These are phyloP conservation scores for Boehmeria nivea DNA, from an alignment of 306 rosid genomes.

Conservation along the genomic window DNA sequence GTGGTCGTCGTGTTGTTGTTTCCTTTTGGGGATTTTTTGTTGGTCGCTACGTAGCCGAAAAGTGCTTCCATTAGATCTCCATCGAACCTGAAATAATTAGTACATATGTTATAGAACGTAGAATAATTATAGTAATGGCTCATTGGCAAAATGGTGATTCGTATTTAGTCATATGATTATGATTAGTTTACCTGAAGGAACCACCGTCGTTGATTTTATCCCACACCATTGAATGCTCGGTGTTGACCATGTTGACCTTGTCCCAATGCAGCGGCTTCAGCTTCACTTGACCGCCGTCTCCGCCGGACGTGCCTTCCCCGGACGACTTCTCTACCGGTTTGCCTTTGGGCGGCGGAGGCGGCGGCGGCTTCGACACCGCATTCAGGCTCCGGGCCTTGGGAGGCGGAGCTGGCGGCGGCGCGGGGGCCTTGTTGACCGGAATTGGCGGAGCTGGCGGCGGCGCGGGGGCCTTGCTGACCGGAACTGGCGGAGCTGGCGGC, in stretches of 20 bases:
- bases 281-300: conserved; percentile 45
- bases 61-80: conserved; percentile 92
- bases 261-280: conserved; percentile 93
- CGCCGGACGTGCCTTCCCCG: conserved; percentile 26
- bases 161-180: neutral
- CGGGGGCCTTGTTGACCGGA: conserved; percentile 20
- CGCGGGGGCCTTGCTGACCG: conserved; percentile 18
- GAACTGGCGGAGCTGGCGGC: conserved; percentile 30
- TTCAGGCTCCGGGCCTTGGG: conserved; percentile 36
- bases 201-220: conserved; percentile 62
- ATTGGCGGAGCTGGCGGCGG: conserved; percentile 13
- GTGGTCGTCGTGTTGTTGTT: neutral
- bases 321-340: conserved; percentile 18
- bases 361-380: conserved; percentile 48
- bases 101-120: neutral
- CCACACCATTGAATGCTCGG: conserved; percentile 94
- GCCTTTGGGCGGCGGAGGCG: conserved; percentile 28
- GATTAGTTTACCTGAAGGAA: conserved; percentile 61
- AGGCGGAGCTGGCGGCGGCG: conserved; percentile 32
- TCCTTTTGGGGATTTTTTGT: conserved; percentile 37
- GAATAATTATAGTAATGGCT: neutral
- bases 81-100: conserved; percentile 55
- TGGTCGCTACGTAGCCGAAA: conserved; percentile 59
- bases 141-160: no score
- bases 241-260: conserved; percentile 49